Evolutionary conservation across 2,329 filamentous ascomycete species (phyloP).

Genomic region (Metarhizium humberi): DNA sequence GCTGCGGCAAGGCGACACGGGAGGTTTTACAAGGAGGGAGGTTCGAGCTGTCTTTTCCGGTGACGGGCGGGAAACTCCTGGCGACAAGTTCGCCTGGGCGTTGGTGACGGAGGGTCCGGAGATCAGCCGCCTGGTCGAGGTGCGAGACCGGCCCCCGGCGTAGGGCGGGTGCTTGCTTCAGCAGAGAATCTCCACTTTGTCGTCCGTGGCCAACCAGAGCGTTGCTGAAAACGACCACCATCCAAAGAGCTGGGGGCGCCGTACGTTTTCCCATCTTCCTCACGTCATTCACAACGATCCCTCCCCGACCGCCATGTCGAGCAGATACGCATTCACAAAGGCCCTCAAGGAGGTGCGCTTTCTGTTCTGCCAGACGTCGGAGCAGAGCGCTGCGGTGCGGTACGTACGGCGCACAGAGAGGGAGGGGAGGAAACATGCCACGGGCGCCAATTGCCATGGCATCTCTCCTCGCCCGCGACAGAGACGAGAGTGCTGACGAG

Average conservation of each 20-base stretch:
- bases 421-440: neutral
- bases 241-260: neutral
- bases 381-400: conserved; percentile 84
- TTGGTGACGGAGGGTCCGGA: neutral
- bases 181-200: neutral
- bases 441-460: neutral
- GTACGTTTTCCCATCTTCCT: neutral
- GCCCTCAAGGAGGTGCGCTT: conserved; percentile 92
- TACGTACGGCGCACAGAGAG: conserved; percentile 31
- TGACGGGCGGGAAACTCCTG: neutral
- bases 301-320: conserved; percentile 60
- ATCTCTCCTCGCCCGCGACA: neutral
- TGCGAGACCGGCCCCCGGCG: neutral
- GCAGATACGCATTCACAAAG: conserved; percentile 86
- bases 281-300: neutral
- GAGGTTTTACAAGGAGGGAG: neutral
- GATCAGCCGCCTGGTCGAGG: conserved; percentile 2
- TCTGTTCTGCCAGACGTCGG: conserved; percentile 89
- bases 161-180: neutral
- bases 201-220: neutral
- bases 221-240: neutral
- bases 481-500: neutral
- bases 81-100: neutral
- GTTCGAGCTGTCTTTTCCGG: neutral
- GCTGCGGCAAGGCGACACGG: neutral